These are phyloP conservation scores for Magnusiomyces magnusii DNA, from an alignment of 1,139 yeast species.

Conservation along the genomic window DNA sequence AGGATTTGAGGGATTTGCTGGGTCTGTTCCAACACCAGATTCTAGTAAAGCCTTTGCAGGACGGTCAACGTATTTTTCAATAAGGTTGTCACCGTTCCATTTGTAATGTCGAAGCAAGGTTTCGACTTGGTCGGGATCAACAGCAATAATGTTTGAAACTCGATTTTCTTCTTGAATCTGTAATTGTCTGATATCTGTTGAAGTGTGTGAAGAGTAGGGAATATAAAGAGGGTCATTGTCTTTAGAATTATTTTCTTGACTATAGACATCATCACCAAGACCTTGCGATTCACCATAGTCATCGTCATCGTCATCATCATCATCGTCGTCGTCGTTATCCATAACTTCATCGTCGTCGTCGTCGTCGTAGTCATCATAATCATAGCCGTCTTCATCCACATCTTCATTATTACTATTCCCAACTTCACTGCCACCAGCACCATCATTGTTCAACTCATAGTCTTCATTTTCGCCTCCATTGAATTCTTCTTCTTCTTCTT, in stretches of 20 bases:
- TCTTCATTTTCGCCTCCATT: background rate
- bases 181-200: constrained; percentile 26
- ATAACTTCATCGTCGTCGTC: constrained; percentile 6
- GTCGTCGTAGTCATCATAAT: constrained; percentile 10
- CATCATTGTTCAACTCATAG: constrained; percentile 5
- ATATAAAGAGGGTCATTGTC: constrained; percentile 24
- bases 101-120: constrained; percentile 51
- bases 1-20: constrained; percentile 12
- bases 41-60: constrained; percentile 38
- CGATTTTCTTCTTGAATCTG: constrained; percentile 27
- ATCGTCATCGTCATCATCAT: background rate
- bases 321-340: constrained; percentile 12
- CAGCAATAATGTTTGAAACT: constrained; percentile 32
- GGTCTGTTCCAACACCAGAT: constrained; percentile 41
- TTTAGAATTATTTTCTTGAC: background rate
- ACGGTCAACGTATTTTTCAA: constrained; percentile 59
- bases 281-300: background rate
- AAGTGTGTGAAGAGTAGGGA: constrained; percentile 26
- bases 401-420: constrained; percentile 1
- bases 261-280: constrained; percentile 2
- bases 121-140: constrained; percentile 39
- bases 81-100: constrained; percentile 69
- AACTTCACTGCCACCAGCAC: background rate
- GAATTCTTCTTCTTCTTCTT: background rate
- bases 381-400: constrained; percentile 9